Evolutionary conservation across 306 rosid genomes (phyloP).

Genomic region (Rosa multiflora): DNA sequence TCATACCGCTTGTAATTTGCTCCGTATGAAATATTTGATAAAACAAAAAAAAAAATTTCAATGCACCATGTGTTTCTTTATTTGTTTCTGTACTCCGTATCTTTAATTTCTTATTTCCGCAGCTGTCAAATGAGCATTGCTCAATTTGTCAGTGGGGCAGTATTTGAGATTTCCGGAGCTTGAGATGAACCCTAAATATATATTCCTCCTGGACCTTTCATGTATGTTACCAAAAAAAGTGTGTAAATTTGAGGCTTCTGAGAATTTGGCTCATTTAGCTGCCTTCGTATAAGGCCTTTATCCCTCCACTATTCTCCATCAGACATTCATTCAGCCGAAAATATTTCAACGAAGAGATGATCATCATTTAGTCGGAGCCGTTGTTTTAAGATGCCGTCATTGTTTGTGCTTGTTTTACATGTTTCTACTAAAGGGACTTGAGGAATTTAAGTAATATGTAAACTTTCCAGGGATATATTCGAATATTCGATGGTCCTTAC

Average conservation of each 20-base stretch:
- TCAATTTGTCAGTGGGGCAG: not conserved
- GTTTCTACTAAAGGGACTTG: not conserved
- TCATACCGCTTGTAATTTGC: too few relatives aligned
- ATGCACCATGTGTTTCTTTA: conserved; percentile 35
- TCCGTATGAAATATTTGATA: too few relatives aligned
- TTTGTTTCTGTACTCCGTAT: not conserved
- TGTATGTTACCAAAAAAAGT: not conserved
- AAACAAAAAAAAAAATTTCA: too few relatives aligned
- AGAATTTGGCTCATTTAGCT: not conserved
- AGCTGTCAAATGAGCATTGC: conserved; percentile 3
- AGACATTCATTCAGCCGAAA: not conserved
- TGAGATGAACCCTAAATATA: not conserved
- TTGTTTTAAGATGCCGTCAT: not conserved
- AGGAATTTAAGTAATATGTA: not conserved
- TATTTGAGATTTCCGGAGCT: not conserved
- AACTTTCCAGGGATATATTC: not conserved
- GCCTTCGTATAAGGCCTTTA: not conserved
- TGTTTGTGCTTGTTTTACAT: not conserved
- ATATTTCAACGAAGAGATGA: not conserved
- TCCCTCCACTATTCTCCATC: not conserved
- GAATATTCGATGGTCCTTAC: conserved; percentile 6
- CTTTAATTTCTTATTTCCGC: not conserved
- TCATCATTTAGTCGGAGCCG: not conserved
- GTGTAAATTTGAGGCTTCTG: not conserved
- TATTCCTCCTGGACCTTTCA: not conserved